Base-by-base conservation (phyloP, 441 rosid genomes). In the Erodium texanum region DNA sequence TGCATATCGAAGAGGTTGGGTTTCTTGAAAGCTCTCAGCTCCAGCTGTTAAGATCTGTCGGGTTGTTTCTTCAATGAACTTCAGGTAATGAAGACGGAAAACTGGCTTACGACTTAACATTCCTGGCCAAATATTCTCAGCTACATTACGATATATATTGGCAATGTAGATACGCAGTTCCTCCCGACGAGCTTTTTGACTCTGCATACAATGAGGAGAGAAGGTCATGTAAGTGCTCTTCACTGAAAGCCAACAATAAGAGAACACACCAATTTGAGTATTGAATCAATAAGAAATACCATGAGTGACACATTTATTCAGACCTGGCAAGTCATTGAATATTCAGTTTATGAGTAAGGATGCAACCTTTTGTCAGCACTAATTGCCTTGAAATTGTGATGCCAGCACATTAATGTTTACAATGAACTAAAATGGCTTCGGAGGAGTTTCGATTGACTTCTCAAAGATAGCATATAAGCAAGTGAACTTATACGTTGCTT, bases 71-170 rank as follows among this genome's bases (percentile, higher is more conserved):
- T 95, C 98, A 75, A 90, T 92, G 79, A 95, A 92, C 81, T 85
- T 88, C 79, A 92, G 83, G 86, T 90, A 92, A 82, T 92, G 97
- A 71, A 83, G 92, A 77, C 92, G 95, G 75, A 92, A 85, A 76
- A 85, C 89, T 12, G 89, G 93, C 74, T 92, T 92, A 70, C 92
- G 95, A 69, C 80, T 82, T 81, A 95, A 81, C 89, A 85, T 84
- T 69, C 98, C 96, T 66, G 98, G 99, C 99, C 99, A 95, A 76
- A 95, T 83, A 78, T 84, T 89, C 81, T 95, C 99, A 73, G 98
- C 83, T 66, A 88, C 83, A 59, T 87, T 87, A 29, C 94, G 93
- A 73, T 89, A 95, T 74, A 92, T 95, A 79, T 83, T 92, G 36
- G 98, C 96, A 58, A 92, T 83, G 76, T 90, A 95, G 52, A 77